A percentile compares a stretch with the other conserved stretches of the same genome.
Evolutionary conservation across 257 asterid species (phyloP).

Genomic region (Solanum appendiculatum): DNA sequence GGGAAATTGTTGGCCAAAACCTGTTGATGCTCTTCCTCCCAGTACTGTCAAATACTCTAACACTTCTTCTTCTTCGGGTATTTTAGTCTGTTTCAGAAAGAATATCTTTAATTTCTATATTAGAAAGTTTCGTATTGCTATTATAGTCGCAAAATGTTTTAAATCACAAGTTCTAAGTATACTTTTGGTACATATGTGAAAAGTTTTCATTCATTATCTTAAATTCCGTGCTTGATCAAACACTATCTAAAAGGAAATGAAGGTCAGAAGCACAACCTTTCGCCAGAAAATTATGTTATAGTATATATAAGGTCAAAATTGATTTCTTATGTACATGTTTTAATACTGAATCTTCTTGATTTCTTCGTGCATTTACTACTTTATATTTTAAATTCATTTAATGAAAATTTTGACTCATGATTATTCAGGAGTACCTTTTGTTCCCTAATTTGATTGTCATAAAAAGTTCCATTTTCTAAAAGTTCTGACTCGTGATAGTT

Average conservation of each 20-base stretch:
- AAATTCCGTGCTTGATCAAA: not conserved
- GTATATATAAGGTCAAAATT: not conserved
- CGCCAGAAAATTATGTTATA: not conserved
- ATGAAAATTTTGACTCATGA: not conserved
- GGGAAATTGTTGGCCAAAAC: slow-evolving; percentile 43
- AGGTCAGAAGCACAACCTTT: not conserved
- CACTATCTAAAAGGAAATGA: not conserved
- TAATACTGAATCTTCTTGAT: not conserved
- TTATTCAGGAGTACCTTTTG: not conserved
- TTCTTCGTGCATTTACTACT: not conserved
- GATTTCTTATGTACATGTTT: not conserved
- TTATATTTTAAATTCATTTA: not conserved
- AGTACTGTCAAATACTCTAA: not conserved
- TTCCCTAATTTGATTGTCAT: not conserved
- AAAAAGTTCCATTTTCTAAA: not conserved
- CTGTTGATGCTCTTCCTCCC: slow-evolving; percentile 15
- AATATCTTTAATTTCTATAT: not conserved
- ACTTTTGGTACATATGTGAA: not conserved
- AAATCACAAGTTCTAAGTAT: not conserved
- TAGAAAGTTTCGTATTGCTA: not conserved
- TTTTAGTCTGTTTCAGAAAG: not conserved
- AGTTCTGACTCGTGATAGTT: too few relatives aligned
- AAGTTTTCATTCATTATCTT: not conserved
- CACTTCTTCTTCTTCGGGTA: not conserved
- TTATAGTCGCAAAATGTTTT: not conserved